Conservation (phyloP, 2,329 filamentous ascomycete genomes). For the Teratosphaeria pseudoeucalypti region DNA sequence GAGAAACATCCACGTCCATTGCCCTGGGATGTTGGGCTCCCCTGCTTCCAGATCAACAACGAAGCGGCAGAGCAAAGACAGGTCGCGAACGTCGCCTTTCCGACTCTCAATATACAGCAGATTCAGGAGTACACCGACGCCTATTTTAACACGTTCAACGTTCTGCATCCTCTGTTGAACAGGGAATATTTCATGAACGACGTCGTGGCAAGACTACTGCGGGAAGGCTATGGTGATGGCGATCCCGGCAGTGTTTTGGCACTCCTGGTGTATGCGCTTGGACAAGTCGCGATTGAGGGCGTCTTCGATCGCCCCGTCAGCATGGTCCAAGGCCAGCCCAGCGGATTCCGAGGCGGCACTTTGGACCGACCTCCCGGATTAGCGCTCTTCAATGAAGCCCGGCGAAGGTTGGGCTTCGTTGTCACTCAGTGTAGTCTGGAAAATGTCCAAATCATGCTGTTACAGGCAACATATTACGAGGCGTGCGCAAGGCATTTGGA, state of each 20-base stretch:
- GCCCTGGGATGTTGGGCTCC: conserved; percentile 18
- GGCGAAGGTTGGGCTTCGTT: conserved; percentile 49
- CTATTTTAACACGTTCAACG: conserved; percentile 52
- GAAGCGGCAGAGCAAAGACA: conserved; percentile 4
- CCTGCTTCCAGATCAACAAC: conserved; percentile 12
- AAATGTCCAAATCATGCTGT: conserved; percentile 48
- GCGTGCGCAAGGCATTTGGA: conserved; percentile 34
- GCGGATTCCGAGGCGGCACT: conserved; percentile 45
- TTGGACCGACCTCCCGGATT: conserved; percentile 45
- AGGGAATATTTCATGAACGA: conserved; percentile 43
- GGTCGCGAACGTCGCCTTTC: conserved; percentile 21
- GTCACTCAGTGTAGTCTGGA: conserved; percentile 47
- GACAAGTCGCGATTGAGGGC: conserved; percentile 47
- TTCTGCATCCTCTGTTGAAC: conserved; percentile 49
- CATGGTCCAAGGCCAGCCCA: conserved; percentile 35
- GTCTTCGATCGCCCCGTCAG: conserved; percentile 38
- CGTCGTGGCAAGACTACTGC: conserved; percentile 37
- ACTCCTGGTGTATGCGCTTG: conserved; percentile 49
- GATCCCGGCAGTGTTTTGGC: conserved; percentile 43
- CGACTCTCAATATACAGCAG: conserved; percentile 36
- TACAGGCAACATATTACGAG: conserved; percentile 35
- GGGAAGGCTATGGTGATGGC: conserved; percentile 41
- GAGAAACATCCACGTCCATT: conserved; percentile 21
- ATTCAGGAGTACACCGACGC: conserved; percentile 43
- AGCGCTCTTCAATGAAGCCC: conserved; percentile 52